phyloP scores from a whole-genome alignment of 2,329 filamentous ascomycete species.

The Venturia effusa region DNA sequence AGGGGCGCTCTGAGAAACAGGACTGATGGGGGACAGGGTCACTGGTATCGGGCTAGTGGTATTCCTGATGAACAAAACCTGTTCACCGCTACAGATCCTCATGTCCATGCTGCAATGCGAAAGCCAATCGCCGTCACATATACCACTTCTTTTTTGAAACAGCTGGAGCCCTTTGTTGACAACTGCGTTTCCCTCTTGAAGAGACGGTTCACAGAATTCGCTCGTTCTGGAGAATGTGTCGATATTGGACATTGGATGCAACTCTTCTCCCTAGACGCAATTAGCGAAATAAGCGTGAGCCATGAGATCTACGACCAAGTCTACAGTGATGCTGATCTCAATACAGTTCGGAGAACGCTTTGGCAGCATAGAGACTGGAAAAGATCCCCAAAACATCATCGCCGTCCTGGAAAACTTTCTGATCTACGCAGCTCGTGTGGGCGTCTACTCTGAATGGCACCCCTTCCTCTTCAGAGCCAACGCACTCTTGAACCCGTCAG shows the following conservation, averaged over 20 bases:
- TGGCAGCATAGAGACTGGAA: constrained; percentile 37
- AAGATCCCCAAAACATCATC: constrained; percentile 36
- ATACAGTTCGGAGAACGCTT: constrained; percentile 22
- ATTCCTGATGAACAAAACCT: constrained; percentile 17
- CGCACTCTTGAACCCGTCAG: constrained; percentile 17
- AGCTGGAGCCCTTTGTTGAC: constrained; percentile 40
- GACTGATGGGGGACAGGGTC: constrained; percentile 19
- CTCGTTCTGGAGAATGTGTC: constrained; percentile 19
- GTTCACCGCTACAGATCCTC: constrained; percentile 26
- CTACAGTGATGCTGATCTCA: too few species aligned
- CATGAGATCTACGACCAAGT: background rate
- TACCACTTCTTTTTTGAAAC: constrained; percentile 37
- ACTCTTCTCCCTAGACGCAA: constrained; percentile 41
- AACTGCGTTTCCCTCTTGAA: constrained; percentile 34
- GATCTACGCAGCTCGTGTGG: constrained; percentile 23
- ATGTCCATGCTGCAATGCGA: constrained; percentile 27
- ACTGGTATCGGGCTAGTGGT: constrained; percentile 14
- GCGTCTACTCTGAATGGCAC: constrained; percentile 33
- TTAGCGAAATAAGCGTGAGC: constrained; percentile 36
- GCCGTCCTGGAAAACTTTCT: constrained; percentile 22
- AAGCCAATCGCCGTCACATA: constrained; percentile 36
- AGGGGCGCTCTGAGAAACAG: constrained; percentile 12
- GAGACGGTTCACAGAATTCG: constrained; percentile 28
- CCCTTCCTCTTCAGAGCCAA: constrained; percentile 22
- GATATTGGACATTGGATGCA: constrained; percentile 36